Percentiles rank a stretch among this genome's conserved stretches.
Conservation (phyloP, 805 yeast species). For the Allodekkera sacchari region DNA sequence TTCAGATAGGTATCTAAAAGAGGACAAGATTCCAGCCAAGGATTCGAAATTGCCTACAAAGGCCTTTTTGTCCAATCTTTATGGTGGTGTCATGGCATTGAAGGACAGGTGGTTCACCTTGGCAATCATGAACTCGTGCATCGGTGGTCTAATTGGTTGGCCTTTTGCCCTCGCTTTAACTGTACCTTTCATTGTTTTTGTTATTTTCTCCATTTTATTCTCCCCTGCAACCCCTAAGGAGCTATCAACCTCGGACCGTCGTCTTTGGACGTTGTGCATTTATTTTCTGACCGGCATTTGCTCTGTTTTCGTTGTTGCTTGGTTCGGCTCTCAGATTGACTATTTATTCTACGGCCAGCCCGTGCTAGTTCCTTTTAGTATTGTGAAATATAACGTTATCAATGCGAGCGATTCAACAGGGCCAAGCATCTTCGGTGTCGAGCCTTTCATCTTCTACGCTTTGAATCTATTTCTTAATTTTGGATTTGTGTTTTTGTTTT, state of each 20-base stretch:
- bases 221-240: constrained; percentile 3
- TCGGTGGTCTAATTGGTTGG: constrained; percentile 88
- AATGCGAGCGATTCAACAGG: constrained; percentile 63
- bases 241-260: constrained; percentile 1
- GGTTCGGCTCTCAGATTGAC: constrained; percentile 36
- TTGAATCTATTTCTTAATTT: constrained; percentile 68
- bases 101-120: constrained; percentile 17
- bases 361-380: constrained; percentile 71
- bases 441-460: constrained; percentile 66
- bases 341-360: constrained; percentile 51
- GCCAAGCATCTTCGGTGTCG: constrained; percentile 86
- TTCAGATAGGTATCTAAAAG: neutral
- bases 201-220: constrained; percentile 7
- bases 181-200: constrained; percentile 46
- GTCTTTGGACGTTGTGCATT: constrained; percentile 6
- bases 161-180: constrained; percentile 70
- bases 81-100: constrained; percentile 8
- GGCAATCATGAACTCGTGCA: constrained; percentile 35
- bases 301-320: constrained; percentile 11
- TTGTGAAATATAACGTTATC: constrained; percentile 74
- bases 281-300: constrained; percentile 13
- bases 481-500: constrained; percentile 43
- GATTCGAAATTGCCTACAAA: constrained; percentile 12
- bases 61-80: constrained; percentile 7
- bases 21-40: neutral